Percentiles rank a stretch among this genome's conserved stretches.
Conservation (phyloP, 192 early-diverging fungal genomes). For the Cetraspora pellucida region DNA sequence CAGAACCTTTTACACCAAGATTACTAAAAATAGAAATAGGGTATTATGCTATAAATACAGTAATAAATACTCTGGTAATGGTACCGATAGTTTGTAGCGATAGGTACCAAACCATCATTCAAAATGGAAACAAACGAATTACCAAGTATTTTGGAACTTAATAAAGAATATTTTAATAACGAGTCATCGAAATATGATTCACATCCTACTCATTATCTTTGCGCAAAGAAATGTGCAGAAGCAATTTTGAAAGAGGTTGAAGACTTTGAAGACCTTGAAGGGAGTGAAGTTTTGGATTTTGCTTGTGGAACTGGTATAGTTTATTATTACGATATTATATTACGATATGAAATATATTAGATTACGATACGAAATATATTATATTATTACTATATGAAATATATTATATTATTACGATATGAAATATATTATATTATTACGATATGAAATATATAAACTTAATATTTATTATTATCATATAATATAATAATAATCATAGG, state of each 20-base stretch:
- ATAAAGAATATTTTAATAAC: conserved; percentile 2
- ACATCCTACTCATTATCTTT: not conserved
- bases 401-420: not conserved
- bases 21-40: too few relatives aligned
- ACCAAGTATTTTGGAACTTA: not conserved
- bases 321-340: not conserved
- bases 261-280: conserved; percentile 16
- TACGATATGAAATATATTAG: too few relatives aligned
- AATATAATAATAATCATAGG: not conserved
- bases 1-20: too few relatives aligned
- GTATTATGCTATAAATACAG: too few relatives aligned
- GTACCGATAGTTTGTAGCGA: too few relatives aligned
- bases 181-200: not conserved
- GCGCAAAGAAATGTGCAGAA: conserved; percentile 24
- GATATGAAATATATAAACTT: not conserved
- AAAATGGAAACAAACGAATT: too few relatives aligned
- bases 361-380: too few relatives aligned
- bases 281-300: conserved; percentile 27
- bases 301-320: conserved; percentile 32
- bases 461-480: not conserved
- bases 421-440: not conserved
- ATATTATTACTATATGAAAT: not conserved
- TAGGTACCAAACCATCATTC: too few relatives aligned
- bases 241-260: conserved; percentile 5
- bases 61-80: too few relatives aligned